phyloP scores from a whole-genome alignment of 768 basidiomycete genomes.

The Kwoniella mangroviensis region DNA sequence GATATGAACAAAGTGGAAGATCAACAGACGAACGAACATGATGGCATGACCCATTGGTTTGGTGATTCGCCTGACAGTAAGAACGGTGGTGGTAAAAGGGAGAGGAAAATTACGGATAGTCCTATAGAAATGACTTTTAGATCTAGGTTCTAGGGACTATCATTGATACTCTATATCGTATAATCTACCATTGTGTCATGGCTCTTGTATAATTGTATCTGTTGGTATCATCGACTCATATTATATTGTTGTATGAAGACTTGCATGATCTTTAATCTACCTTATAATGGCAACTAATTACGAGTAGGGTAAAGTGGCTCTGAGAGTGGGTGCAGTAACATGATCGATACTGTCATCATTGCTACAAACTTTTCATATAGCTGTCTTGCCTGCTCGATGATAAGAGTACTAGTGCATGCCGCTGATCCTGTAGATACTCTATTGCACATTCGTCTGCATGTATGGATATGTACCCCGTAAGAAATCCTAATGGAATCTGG shows the following conservation, averaged over 20 bases:
- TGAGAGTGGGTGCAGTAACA: no score
- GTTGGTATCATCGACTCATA: no score
- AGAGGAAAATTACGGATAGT: constrained; percentile 25
- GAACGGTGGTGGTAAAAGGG: constrained; percentile 6
- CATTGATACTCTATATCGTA: no score
- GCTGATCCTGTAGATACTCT: background rate
- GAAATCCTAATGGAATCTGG: background rate
- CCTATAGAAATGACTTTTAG: constrained; percentile 41
- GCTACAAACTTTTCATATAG: background rate
- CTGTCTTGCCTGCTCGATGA: background rate
- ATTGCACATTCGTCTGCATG: background rate
- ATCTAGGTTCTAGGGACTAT: constrained; percentile 17
- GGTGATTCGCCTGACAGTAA: constrained; percentile 7
- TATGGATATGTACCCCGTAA: background rate
- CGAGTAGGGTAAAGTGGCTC: no score
- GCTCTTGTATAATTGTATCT: no score
- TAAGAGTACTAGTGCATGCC: background rate
- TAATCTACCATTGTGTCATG: no score
- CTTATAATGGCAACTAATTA: no score
- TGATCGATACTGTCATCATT: background rate
- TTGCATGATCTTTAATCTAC: no score
- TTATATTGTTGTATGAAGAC: background rate
- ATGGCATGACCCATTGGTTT: constrained; percentile 10
- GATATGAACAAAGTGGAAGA: constrained; percentile 5
- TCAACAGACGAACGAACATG: background rate